Conservation (phyloP, 805 yeast genomes). For the Cyberlindnera maclurae region DNA sequence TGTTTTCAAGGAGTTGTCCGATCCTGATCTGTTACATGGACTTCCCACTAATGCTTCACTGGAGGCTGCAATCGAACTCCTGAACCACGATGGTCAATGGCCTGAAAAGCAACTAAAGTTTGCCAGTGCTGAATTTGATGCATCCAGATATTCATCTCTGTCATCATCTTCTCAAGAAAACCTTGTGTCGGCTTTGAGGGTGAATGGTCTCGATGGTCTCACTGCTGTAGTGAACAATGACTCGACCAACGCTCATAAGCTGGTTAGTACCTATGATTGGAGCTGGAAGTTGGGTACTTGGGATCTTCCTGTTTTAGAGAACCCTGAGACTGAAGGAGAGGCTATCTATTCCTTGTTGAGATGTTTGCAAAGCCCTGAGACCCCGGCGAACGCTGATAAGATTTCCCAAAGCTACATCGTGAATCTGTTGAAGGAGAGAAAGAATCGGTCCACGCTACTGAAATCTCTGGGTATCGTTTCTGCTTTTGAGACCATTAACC, state of each 20-base stretch:
- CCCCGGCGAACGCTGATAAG: background rate
- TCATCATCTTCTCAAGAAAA: slow-evolving; percentile 13
- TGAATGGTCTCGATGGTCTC: slow-evolving; percentile 51
- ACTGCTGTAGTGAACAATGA: slow-evolving; percentile 37
- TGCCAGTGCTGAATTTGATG: slow-evolving; percentile 50
- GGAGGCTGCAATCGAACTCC: slow-evolving; percentile 39
- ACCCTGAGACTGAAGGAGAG: slow-evolving; percentile 33
- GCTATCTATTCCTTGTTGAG: slow-evolving; percentile 48
- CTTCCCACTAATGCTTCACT: slow-evolving; percentile 53
- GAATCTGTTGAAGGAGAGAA: slow-evolving; percentile 3
- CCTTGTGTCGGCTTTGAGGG: slow-evolving; percentile 34
- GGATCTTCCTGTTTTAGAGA: slow-evolving; percentile 53
- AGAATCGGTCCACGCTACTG: slow-evolving; percentile 1
- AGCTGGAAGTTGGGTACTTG: slow-evolving; percentile 74
- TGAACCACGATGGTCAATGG: slow-evolving; percentile 27
- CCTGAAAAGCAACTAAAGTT: slow-evolving; percentile 41
- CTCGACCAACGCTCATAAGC: slow-evolving; percentile 6
- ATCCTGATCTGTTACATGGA: slow-evolving; percentile 59
- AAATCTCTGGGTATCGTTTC: slow-evolving; percentile 8
- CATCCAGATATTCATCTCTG: slow-evolving; percentile 14
- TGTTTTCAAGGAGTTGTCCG: slow-evolving; percentile 50
- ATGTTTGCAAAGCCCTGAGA: slow-evolving; percentile 29
- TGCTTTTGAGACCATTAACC: slow-evolving; percentile 10
- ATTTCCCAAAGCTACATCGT: slow-evolving; percentile 17
- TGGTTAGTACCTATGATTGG: slow-evolving; percentile 43